phyloP scores from a whole-genome alignment of 2,329 filamentous ascomycete species.

The Orbilia ellipsospora region DNA sequence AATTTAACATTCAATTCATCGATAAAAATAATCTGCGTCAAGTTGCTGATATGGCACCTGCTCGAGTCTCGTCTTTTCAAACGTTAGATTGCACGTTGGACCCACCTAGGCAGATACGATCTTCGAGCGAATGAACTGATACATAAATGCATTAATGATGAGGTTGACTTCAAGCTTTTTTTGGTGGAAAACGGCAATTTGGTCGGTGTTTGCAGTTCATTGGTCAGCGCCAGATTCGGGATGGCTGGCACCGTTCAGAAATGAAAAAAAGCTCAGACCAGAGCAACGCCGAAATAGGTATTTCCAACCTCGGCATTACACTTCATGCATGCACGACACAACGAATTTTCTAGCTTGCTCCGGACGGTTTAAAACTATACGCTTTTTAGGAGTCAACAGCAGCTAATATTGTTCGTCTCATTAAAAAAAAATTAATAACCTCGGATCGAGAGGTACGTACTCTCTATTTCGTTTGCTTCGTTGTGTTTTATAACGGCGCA shows the following conservation, averaged over 20 bases:
- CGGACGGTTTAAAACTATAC: too few species aligned
- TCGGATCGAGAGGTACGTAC: background rate
- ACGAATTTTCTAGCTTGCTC: too few species aligned
- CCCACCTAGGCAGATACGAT: conserved; percentile 12
- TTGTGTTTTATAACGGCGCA: conserved; percentile 1
- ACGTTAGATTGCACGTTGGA: background rate
- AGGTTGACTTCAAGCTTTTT: too few species aligned
- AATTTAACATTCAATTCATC: too few species aligned
- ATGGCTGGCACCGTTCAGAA: too few species aligned
- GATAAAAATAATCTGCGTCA: conserved; percentile 14
- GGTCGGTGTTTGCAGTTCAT: too few species aligned
- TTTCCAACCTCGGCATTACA: conserved; percentile 18
- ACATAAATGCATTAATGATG: too few species aligned
- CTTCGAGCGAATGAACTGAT: background rate
- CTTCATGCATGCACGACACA: conserved; percentile 1
- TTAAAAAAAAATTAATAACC: background rate
- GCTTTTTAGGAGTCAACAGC: too few species aligned
- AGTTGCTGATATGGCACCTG: background rate
- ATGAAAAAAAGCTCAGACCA: background rate
- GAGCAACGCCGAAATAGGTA: conserved; percentile 1
- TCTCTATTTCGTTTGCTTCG: background rate
- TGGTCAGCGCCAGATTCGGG: too few species aligned
- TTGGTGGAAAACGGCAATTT: too few species aligned
- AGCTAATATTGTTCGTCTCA: background rate
- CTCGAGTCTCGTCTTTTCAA: conserved; percentile 1